These are phyloP conservation scores for Prunus mongolica DNA, from an alignment of 306 rosid species.

Conservation along the genomic window DNA sequence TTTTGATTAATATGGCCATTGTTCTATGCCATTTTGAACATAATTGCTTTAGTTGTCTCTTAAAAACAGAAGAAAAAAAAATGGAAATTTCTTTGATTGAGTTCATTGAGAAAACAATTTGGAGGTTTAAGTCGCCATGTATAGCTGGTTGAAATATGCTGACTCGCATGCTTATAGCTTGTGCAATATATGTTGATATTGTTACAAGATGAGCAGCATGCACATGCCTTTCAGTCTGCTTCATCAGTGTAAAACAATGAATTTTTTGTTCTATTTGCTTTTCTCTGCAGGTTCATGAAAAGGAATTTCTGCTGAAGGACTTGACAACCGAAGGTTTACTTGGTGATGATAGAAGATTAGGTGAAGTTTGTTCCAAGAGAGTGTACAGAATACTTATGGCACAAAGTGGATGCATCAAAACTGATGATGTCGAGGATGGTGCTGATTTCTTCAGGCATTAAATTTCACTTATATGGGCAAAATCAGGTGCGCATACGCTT, in stretches of 20 bases:
- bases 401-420: conserved; percentile 60
- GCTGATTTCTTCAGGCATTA: conserved; percentile 66
- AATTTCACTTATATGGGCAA: not conserved
- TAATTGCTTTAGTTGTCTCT: not conserved
- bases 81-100: not conserved
- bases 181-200: not conserved
- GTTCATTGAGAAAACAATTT: not conserved
- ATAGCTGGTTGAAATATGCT: too few species aligned
- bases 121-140: not conserved
- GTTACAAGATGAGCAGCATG: not conserved
- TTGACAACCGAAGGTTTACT: conserved; percentile 60
- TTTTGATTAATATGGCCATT: not conserved
- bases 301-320: conserved; percentile 82
- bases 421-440: conserved; percentile 88
- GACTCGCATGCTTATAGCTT: not conserved
- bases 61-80: too few species aligned
- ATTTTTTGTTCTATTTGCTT: not conserved
- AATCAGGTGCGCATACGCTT: not conserved
- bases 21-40: not conserved
- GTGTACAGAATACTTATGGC: conserved; percentile 85
- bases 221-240: not conserved
- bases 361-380: conserved; percentile 88
- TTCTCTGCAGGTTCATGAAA: conserved; percentile 60
- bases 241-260: not conserved
- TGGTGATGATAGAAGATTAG: conserved; percentile 78